Conservation (phyloP, 2,329 filamentous ascomycete species). For the Scytalidium lignicola region DNA sequence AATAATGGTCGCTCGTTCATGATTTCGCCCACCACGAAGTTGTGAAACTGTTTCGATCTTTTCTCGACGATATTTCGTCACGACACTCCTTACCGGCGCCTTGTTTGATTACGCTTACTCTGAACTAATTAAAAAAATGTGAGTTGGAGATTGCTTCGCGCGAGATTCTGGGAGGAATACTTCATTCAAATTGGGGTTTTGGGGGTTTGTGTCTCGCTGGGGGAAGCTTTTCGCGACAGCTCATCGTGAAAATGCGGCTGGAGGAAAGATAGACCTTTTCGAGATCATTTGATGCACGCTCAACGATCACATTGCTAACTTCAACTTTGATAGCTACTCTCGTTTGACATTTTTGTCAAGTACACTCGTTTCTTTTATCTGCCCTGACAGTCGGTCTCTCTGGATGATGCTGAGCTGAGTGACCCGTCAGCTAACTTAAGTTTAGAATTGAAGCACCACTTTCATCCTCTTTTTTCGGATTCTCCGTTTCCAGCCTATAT, state of each 20-base stretch:
- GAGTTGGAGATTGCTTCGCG: slow-evolving; percentile 16
- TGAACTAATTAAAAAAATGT: slow-evolving; percentile 20
- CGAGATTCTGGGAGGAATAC: slow-evolving; percentile 1
- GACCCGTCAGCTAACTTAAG: slow-evolving; percentile 11
- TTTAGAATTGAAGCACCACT: slow-evolving; percentile 17
- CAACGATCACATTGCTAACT: slow-evolving; percentile 16
- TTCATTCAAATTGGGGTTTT: slow-evolving; percentile 6
- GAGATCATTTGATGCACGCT: slow-evolving; percentile 21
- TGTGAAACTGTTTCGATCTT: slow-evolving; percentile 15
- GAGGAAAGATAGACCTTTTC: no score
- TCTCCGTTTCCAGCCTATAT: slow-evolving; percentile 8
- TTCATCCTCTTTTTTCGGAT: slow-evolving; percentile 8
- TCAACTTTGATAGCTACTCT: slow-evolving; percentile 32
- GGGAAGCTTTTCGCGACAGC: background rate
- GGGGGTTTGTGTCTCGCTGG: slow-evolving; percentile 1
- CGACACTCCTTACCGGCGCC: slow-evolving; percentile 28
- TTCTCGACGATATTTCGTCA: slow-evolving; percentile 29
- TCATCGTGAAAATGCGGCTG: background rate
- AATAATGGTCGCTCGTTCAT: slow-evolving; percentile 26
- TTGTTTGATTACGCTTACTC: slow-evolving; percentile 17
- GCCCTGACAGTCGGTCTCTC: slow-evolving; percentile 43
- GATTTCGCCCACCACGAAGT: slow-evolving; percentile 19
- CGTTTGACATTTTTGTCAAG: slow-evolving; percentile 51
- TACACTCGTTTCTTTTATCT: slow-evolving; percentile 49
- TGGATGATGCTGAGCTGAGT: background rate